phyloP scores from a whole-genome alignment of 108 stramenopile genomes.

The Thalassiosira profunda region DNA sequence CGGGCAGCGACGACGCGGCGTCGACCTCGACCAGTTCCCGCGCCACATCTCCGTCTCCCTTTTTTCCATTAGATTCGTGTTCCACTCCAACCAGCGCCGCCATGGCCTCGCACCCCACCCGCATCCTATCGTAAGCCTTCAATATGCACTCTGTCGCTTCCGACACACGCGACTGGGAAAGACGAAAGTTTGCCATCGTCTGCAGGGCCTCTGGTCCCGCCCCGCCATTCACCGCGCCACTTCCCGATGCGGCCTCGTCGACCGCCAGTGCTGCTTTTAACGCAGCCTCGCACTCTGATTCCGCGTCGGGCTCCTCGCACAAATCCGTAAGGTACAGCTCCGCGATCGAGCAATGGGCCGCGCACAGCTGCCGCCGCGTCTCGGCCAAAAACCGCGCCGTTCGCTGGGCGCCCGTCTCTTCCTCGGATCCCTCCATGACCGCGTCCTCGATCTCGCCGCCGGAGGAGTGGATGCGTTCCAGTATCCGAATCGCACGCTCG shows the following conservation, averaged over 20 bases:
- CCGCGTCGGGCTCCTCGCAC: constrained; percentile 87
- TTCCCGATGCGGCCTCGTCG: constrained; percentile 35
- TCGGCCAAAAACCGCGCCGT: constrained; percentile 27
- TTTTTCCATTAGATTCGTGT: too few species aligned
- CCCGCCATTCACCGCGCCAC: neutral
- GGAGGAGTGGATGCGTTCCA: constrained; percentile 11
- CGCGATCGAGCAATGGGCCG: constrained; percentile 80
- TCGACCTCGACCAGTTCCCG: constrained; percentile 46
- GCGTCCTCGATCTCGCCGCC: neutral
- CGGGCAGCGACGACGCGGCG: constrained; percentile 63
- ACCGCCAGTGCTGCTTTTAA: constrained; percentile 65
- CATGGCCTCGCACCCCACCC: constrained; percentile 80
- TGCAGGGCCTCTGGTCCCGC: constrained; percentile 81
- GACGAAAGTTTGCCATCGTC: constrained; percentile 80
- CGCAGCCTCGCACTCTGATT: constrained; percentile 67
- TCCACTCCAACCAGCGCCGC: constrained; percentile 76
- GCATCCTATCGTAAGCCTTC: constrained; percentile 74
- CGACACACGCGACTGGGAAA: constrained; percentile 72
- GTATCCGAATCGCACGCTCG: constrained; percentile 38
- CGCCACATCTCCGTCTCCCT: constrained; percentile 36
- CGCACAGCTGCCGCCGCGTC: constrained; percentile 68
- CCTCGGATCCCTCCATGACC: constrained; percentile 29
- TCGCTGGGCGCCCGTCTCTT: constrained; percentile 6
- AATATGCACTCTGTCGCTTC: constrained; percentile 72
- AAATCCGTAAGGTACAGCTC: constrained; percentile 93